Evolutionary conservation across 768 basidiomycete species (phyloP).

Genomic region (Steccherinum ochraceum): DNA sequence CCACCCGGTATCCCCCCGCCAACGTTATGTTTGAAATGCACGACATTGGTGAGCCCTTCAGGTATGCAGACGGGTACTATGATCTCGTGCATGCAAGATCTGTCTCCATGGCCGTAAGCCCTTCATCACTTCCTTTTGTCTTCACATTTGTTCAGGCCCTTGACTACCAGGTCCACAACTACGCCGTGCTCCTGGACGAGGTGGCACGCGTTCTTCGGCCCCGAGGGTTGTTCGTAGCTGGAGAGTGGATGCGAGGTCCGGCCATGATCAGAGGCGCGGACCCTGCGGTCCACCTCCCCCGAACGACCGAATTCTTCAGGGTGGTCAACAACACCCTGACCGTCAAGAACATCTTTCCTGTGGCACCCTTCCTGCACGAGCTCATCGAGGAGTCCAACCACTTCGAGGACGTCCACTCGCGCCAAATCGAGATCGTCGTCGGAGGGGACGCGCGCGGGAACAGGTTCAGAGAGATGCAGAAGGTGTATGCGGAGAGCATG

Average conservation of each 20-base stretch:
- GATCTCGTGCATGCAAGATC: slow-evolving; percentile 65
- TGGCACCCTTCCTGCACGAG: slow-evolving; percentile 31
- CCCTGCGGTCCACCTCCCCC: slow-evolving; percentile 11
- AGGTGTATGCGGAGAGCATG: slow-evolving; percentile 41
- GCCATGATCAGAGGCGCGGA: slow-evolving; percentile 25
- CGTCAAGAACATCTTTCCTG: slow-evolving; percentile 28
- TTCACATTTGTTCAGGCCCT: background rate
- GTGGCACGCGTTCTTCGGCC: slow-evolving; percentile 58
- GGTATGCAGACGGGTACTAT: slow-evolving; percentile 49
- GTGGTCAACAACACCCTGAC: slow-evolving; percentile 34
- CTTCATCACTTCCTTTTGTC: background rate
- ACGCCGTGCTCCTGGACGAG: slow-evolving; percentile 47
- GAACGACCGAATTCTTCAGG: slow-evolving; percentile 25
- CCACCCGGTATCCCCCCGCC: slow-evolving; percentile 49
- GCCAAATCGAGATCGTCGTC: slow-evolving; percentile 41
- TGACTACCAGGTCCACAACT: slow-evolving; percentile 47
- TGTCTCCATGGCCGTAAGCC: slow-evolving; percentile 54
- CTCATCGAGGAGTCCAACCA: slow-evolving; percentile 29
- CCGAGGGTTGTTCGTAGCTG: slow-evolving; percentile 65
- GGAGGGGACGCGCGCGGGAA: slow-evolving; percentile 32
- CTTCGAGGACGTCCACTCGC: slow-evolving; percentile 36
- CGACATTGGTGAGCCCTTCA: slow-evolving; percentile 47
- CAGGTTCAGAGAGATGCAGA: slow-evolving; percentile 31
- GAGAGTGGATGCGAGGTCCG: slow-evolving; percentile 49
- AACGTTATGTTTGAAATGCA: slow-evolving; percentile 66